Evolutionary conservation across 768 basidiomycete genomes (phyloP).

Genomic region (Tylopilus sp.): DNA sequence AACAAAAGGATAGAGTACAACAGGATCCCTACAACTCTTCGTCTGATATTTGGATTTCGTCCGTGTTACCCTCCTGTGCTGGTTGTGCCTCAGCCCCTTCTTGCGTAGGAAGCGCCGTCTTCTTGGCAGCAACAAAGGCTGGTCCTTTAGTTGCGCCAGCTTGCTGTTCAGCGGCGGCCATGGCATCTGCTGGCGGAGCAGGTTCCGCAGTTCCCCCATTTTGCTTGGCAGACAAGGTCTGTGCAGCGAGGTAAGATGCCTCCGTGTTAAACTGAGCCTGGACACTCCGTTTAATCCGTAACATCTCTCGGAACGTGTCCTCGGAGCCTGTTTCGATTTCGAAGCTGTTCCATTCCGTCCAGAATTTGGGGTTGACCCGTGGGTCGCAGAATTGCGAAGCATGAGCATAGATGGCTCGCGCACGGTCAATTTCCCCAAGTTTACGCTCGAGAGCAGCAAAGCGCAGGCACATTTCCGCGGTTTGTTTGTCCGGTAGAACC

Average conservation of each 20-base stretch:
- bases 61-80: slow-evolving; percentile 49
- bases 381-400: slow-evolving; percentile 99
- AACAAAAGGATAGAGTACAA: slow-evolving; percentile 17
- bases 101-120: slow-evolving; percentile 40
- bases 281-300: slow-evolving; percentile 95
- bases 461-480: slow-evolving; percentile 95
- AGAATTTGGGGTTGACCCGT: slow-evolving; percentile 86
- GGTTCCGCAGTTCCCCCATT: slow-evolving; percentile 48
- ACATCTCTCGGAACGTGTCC: slow-evolving; percentile 95
- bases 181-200: slow-evolving; percentile 60
- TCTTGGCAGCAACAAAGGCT: slow-evolving; percentile 76
- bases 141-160: slow-evolving; percentile 54
- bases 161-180: slow-evolving; percentile 81
- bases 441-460: slow-evolving; percentile 96
- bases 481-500: slow-evolving; percentile 87
- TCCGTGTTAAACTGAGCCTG: slow-evolving; percentile 99
- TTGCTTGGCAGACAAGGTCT: slow-evolving; percentile 71
- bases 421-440: slow-evolving; percentile 97
- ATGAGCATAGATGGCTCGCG: slow-evolving; percentile 94
- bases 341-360: slow-evolving; percentile 96
- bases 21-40: slow-evolving; percentile 52
- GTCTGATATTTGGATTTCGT: slow-evolving; percentile 88
- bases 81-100: slow-evolving; percentile 38
- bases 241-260: slow-evolving; percentile 87
- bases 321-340: slow-evolving; percentile 99